A percentile compares a stretch with the other conserved stretches of the same genome.
These are phyloP conservation scores for Russula vinacea DNA, from an alignment of 768 basidiomycete genomes.

Conservation along the genomic window DNA sequence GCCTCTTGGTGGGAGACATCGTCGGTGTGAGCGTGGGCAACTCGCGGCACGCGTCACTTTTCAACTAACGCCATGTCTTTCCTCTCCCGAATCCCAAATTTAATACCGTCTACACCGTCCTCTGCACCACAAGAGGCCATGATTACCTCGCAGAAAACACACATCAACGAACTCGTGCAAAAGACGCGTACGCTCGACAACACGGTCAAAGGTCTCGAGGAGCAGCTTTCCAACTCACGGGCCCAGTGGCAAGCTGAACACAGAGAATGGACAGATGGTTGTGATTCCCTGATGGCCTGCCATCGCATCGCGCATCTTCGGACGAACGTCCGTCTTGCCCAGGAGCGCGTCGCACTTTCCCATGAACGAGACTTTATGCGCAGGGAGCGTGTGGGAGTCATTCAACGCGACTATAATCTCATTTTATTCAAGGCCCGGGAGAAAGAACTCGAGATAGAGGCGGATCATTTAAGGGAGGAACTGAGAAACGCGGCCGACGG, in stretches of 20 bases:
- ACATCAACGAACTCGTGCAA: slow-evolving; percentile 72
- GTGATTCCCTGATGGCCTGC: slow-evolving; percentile 57
- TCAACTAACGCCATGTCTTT: slow-evolving; percentile 14
- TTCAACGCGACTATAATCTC: slow-evolving; percentile 65
- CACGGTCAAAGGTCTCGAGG: slow-evolving; percentile 51
- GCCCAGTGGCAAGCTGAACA: slow-evolving; percentile 53
- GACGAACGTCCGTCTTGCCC: slow-evolving; percentile 51
- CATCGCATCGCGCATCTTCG: slow-evolving; percentile 65
- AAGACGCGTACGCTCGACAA: slow-evolving; percentile 64
- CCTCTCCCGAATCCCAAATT: slow-evolving; percentile 24
- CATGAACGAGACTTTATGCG: slow-evolving; percentile 54
- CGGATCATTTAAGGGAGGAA: slow-evolving; percentile 53
- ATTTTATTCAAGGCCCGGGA: slow-evolving; percentile 66
- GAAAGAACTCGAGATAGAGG: slow-evolving; percentile 52
- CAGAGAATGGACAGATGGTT: slow-evolving; percentile 57
- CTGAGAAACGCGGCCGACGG: slow-evolving; percentile 33
- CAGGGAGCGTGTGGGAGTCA: slow-evolving; percentile 53
- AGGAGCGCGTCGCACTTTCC: slow-evolving; percentile 49
- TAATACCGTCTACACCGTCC: slow-evolving; percentile 30
- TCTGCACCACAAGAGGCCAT: slow-evolving; percentile 45
- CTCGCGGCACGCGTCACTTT: background rate
- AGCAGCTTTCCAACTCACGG: slow-evolving; percentile 44
- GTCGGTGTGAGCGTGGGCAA: slow-evolving; percentile 7
- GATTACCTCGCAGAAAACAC: slow-evolving; percentile 58
- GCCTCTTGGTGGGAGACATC: slow-evolving; percentile 59